A percentile compares a stretch with the other conserved stretches of the same genome.
These are phyloP conservation scores for Aspergillus diversus DNA, from an alignment of 495 filamentous ascomycete genomes.

Conservation along the genomic window DNA sequence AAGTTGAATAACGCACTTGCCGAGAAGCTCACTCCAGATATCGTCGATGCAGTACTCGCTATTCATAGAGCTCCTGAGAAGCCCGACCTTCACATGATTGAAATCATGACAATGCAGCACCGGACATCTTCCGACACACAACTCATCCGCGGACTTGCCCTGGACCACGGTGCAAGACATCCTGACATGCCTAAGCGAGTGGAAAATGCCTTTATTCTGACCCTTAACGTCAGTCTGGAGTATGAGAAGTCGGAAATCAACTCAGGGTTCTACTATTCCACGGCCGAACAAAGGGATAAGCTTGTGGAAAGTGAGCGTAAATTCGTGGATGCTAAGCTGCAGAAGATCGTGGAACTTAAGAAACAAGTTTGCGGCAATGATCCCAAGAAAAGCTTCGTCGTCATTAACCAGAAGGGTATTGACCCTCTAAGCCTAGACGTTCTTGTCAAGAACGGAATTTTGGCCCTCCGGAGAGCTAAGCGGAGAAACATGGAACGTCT, in stretches of 20 bases:
- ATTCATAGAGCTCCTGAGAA: constrained; percentile 90
- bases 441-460: constrained; percentile 95
- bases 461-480: constrained; percentile 92
- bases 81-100: constrained; percentile 97
- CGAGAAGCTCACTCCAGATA: constrained; percentile 86
- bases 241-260: constrained; percentile 99
- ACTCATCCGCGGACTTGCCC: constrained; percentile 86
- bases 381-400: constrained; percentile 91
- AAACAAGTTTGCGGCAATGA: constrained; percentile 96
- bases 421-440: constrained; percentile 95
- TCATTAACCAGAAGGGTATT: constrained; percentile 99
- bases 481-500: constrained; percentile 98
- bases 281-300: constrained; percentile 94
- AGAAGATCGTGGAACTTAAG: constrained; percentile 98
- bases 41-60: constrained; percentile 92
- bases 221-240: constrained; percentile 94
- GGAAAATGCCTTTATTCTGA: constrained; percentile 93
- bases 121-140: constrained; percentile 94
- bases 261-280: constrained; percentile 98
- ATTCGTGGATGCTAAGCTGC: constrained; percentile 95
- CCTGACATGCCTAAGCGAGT: constrained; percentile 98
- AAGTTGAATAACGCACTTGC: constrained; percentile 89
- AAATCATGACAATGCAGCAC: constrained; percentile 99
- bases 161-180: constrained; percentile 96
- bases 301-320: constrained; percentile 95